phyloP scores from a whole-genome alignment of 345 rosid genomes.

The Carallia brachiata region DNA sequence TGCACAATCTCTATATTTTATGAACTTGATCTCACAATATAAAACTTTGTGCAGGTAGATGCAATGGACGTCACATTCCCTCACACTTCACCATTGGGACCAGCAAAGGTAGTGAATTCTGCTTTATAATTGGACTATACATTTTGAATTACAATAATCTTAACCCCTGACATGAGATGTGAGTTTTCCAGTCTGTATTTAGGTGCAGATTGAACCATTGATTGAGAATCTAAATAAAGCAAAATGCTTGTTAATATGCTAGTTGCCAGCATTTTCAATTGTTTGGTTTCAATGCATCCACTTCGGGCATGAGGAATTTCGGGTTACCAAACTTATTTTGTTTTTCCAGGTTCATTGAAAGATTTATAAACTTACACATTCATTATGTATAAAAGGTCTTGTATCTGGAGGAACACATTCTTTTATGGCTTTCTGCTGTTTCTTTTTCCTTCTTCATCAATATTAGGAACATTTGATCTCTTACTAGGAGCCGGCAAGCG shows the following conservation, averaged over 20 bases:
- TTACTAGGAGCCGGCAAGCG: neutral
- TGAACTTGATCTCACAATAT: constrained; percentile 13
- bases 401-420: neutral
- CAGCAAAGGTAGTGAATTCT: constrained; percentile 45
- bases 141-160: constrained; percentile 1
- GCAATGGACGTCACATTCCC: constrained; percentile 61
- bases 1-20: constrained; percentile 1
- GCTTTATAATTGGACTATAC: constrained; percentile 3
- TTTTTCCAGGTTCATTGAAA: neutral
- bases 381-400: neutral
- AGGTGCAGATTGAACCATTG: neutral
- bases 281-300: constrained; percentile 5
- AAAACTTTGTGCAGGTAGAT: constrained; percentile 59
- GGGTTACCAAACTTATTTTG: neutral
- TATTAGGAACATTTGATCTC: constrained; percentile 2
- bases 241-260: neutral
- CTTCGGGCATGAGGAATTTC: neutral
- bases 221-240: constrained; percentile 4
- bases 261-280: neutral
- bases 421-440: neutral
- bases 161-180: neutral
- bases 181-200: neutral
- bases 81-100: constrained; percentile 33
- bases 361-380: neutral
- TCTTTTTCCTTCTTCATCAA: neutral